Evolutionary conservation across 1,139 yeast species (phyloP), one percentile per base, ranked within the genome.

Genomic region (Blastobotrys buckinghamii): DNA sequence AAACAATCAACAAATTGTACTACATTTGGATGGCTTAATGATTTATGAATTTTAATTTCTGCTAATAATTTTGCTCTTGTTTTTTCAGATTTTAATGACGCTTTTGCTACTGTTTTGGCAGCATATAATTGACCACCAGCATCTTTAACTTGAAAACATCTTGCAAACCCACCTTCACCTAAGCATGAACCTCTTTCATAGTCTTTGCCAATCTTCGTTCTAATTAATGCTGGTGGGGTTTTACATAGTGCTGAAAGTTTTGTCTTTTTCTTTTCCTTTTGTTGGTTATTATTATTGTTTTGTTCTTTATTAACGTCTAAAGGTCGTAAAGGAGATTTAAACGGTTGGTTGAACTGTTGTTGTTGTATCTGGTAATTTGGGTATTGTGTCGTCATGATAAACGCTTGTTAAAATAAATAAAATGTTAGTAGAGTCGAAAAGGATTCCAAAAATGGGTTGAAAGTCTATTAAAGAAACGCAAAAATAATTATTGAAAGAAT

Each of bases 101-200:
- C 90, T 69, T 92, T 94, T 45, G 99, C 98, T 40, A 94, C 95
- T 0, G 98, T 94, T 64, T 94, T 94, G 33, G 99, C 99, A 27
- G 98, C 99, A 69, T 76, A 92, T 2, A 88, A 78, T 62, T 82
- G 80, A 35, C 97, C 97, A 53, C 78, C 74, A 54, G 90, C 84
- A 66, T 88, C 96, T 64, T 85, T 87, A 76, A 94, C 94, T 67
- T 92, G 97, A 71, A 94, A 94, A 66, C 98, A 94, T 64, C 98
- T 81, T 17, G 98, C 99, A 73, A 94, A 94, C 0, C 99, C 99
- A 51, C 99, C 99, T 62, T 89, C 98, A 30, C 99, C 99, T 36
- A 94, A 73, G 59, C 90, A 89, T 52, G 76, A 77, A 2, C 97
- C 97, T 64, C 98, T 80, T 60, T 87, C 87, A 68, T 87, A 92